phyloP scores from a whole-genome alignment of 306 rosid species.

The Delonix regia region DNA sequence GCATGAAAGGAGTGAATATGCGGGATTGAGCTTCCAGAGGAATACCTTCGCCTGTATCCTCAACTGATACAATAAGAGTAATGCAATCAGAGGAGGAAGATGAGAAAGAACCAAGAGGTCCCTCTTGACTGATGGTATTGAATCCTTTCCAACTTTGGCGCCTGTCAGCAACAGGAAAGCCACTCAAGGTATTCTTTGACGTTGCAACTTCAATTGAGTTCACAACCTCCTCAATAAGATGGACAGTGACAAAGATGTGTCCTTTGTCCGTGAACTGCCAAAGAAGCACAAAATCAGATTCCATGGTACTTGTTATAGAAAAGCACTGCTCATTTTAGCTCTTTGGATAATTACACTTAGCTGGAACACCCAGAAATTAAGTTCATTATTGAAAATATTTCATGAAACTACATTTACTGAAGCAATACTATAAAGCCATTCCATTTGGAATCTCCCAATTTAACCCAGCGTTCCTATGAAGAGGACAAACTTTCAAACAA shows the following conservation, averaged over 20 bases:
- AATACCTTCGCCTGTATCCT: slow-evolving; percentile 98
- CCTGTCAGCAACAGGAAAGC: slow-evolving; percentile 72
- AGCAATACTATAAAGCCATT: slow-evolving; percentile 8
- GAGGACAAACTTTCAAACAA: slow-evolving; percentile 7
- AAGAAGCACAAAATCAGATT: slow-evolving; percentile 41
- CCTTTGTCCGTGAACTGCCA: slow-evolving; percentile 96
- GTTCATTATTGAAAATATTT: slow-evolving; percentile 2
- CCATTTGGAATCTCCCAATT: not conserved
- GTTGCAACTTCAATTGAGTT: slow-evolving; percentile 70
- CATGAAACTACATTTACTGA: not conserved
- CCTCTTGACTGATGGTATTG: slow-evolving; percentile 59
- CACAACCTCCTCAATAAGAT: slow-evolving; percentile 83
- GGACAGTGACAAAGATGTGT: slow-evolving; percentile 88
- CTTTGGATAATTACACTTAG: slow-evolving; percentile 1
- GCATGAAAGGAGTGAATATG: slow-evolving; percentile 96
- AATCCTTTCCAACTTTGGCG: slow-evolving; percentile 79
- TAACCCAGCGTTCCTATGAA: not conserved
- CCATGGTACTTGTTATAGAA: not conserved
- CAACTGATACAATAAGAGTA: slow-evolving; percentile 86
- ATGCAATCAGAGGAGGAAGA: slow-evolving; percentile 60
- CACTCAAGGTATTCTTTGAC: slow-evolving; percentile 77
- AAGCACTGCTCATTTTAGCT: slow-evolving; percentile 4
- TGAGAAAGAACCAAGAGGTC: slow-evolving; percentile 53
- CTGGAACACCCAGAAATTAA: not conserved
- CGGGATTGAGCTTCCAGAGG: slow-evolving; percentile 74